Evolutionary conservation across 2,329 filamentous ascomycete species (phyloP), one percentile per base, ranked within the genome.

Genomic region (Dendrostoma leiphaemia): DNA sequence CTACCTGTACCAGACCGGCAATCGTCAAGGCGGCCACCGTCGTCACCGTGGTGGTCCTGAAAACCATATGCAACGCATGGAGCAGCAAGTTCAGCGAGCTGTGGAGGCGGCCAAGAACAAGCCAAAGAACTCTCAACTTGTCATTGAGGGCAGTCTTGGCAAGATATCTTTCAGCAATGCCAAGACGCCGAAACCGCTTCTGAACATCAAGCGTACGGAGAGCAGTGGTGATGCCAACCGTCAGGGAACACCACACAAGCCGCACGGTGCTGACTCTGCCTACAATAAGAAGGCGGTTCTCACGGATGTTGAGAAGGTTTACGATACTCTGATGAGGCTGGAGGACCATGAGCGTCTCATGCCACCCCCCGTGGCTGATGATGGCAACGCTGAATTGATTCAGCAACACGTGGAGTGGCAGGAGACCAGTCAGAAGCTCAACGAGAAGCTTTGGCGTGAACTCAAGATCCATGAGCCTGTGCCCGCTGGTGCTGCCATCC

Each of bases 91-190:
- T 12, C 93, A 97, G 69, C 86, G 94, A 53, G 94, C 94, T 23
- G 94, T 99, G 0, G 94, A 99, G 67, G 94, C 94, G 1, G 94
- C 94, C 49, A 99, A 97, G 76, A 90, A 91, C 57, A 93, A 96
- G 71, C 94, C 94, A 12, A 99, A 99, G 79, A 97, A 96, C 67
- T 96, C 95, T 66, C 92, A 97, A 69, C 80, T 99, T 8, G 92
- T 97, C 19, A 93, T 99, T 56, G 93, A 97, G 67, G 94, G 94
- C 24, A 97, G 91, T 66, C 75, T 99, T 47, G 94, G 94, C 61
- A 99, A 97, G 76, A 99, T 99, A 54, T 96, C 93, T 0, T 99
- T 97, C 75, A 97, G 93, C 78, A 99, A 99, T 65, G 91, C 94
- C 45, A 99, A 97, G 77, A 96, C 94, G 0, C 94, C 94, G 0